Conservation (phyloP, 352 stramenopile species). For the Pythium aristosporum region DNA sequence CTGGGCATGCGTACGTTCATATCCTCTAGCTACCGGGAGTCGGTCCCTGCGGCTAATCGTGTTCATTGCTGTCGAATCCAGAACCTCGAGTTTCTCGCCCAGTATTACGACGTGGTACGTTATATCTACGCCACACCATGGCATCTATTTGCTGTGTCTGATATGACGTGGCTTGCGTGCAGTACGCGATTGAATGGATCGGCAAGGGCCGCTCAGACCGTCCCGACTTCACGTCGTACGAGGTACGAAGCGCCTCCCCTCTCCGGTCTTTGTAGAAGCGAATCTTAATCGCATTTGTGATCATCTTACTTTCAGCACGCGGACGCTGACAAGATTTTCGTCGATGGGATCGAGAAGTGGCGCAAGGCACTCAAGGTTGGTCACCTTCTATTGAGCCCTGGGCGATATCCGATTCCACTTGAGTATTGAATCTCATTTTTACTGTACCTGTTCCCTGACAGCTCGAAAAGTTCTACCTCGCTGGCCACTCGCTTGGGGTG, state of each 20-base stretch:
- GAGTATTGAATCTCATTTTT: not conserved
- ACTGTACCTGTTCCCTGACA: slow-evolving; percentile 7
- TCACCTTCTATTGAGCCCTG: not conserved
- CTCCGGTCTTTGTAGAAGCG: too few relatives aligned
- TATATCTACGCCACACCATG: not conserved
- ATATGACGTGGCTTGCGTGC: not conserved
- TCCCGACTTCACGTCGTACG: slow-evolving; percentile 51
- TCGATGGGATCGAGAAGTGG: slow-evolving; percentile 61
- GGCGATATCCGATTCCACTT: too few relatives aligned
- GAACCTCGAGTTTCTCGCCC: slow-evolving; percentile 62
- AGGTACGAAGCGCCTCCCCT: slow-evolving; percentile 28
- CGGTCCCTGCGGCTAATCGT: not conserved
- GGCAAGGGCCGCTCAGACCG: slow-evolving; percentile 62
- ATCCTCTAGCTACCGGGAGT: not conserved
- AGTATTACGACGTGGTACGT: slow-evolving; percentile 61
- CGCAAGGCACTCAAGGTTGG: slow-evolving; percentile 51
- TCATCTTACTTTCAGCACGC: slow-evolving; percentile 36
- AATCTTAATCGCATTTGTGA: not conserved
- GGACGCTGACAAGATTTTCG: slow-evolving; percentile 57
- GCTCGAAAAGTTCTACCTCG: slow-evolving; percentile 62
- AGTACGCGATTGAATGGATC: slow-evolving; percentile 77
- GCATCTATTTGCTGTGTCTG: too few relatives aligned
- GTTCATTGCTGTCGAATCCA: slow-evolving; percentile 17
- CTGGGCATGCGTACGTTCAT: slow-evolving; percentile 55
- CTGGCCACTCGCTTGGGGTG: slow-evolving; percentile 67